Percentiles rank a stretch among this genome's conserved stretches.
Evolutionary conservation across 1,284 basidiomycete genomes (phyloP).

Genomic region (Xerocomus amazonicus): DNA sequence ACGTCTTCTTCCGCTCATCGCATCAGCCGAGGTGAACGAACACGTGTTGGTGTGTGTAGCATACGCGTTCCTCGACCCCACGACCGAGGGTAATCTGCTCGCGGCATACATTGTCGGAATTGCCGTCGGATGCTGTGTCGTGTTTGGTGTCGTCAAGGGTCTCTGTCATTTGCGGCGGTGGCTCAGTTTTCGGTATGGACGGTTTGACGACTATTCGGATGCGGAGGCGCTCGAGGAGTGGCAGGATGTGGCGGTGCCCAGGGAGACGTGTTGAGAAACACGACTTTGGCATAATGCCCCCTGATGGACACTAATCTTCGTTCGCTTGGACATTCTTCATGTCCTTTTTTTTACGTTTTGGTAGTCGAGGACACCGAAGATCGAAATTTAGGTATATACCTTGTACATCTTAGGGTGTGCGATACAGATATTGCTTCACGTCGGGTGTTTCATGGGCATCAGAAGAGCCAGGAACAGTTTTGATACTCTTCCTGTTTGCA

Average conservation of each 20-base stretch:
- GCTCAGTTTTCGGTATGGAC: slow-evolving; percentile 12
- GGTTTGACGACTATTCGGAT: slow-evolving; percentile 1
- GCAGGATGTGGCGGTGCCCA: slow-evolving; percentile 20
- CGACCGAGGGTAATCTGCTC: slow-evolving; percentile 32
- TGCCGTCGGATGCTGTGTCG: slow-evolving; percentile 40
- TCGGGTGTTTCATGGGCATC: too few relatives aligned
- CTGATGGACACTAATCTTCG: too few relatives aligned
- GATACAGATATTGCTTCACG: too few relatives aligned
- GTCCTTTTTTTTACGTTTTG: too few relatives aligned
- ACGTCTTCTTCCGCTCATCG: slow-evolving; percentile 24
- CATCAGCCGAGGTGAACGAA: not conserved
- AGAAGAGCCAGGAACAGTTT: too few relatives aligned
- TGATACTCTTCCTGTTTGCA: too few relatives aligned
- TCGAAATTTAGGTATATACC: too few relatives aligned
- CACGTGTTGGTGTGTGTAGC: slow-evolving; percentile 24
- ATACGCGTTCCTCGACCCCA: slow-evolving; percentile 47
- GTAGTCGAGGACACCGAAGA: too few relatives aligned
- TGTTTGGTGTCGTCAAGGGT: slow-evolving; percentile 44
- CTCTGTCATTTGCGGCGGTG: slow-evolving; percentile 34
- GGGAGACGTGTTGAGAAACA: slow-evolving; percentile 5
- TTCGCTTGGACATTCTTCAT: too few relatives aligned
- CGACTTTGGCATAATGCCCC: too few relatives aligned
- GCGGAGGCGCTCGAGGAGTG: slow-evolving; percentile 26
- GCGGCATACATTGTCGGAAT: slow-evolving; percentile 57
- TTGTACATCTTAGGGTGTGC: too few relatives aligned